phyloP scores from a whole-genome alignment of 2,329 filamentous ascomycete genomes.

The Penicillium sp. region DNA sequence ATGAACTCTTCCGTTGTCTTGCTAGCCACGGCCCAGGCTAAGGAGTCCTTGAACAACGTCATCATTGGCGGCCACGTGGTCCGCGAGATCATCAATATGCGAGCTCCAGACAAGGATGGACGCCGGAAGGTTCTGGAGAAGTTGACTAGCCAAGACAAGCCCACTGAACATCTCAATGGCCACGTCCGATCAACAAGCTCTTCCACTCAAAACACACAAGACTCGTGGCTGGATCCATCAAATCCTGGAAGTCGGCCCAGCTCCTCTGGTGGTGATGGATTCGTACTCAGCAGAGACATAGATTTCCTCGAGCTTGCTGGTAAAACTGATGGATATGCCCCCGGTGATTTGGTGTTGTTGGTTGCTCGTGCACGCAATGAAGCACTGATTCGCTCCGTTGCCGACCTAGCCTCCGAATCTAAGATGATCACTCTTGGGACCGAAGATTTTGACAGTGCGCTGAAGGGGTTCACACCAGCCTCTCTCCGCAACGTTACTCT shows the following conservation, averaged over 20 bases:
- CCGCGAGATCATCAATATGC: constrained; percentile 85
- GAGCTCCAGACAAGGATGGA: constrained; percentile 91
- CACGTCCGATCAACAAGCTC: constrained; percentile 44
- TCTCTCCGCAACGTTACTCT: constrained; percentile 93
- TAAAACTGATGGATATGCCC: constrained; percentile 97
- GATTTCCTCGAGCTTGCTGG: constrained; percentile 94
- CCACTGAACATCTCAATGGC: constrained; percentile 49
- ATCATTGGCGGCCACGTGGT: constrained; percentile 91
- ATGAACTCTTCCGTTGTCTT: constrained; percentile 81
- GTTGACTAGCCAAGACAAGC: constrained; percentile 63
- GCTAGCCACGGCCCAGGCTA: constrained; percentile 88
- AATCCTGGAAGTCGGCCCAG: constrained; percentile 60
- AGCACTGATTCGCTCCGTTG: constrained; percentile 83
- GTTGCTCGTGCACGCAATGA: constrained; percentile 89
- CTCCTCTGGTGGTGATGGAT: constrained; percentile 62
- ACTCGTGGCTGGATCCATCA: constrained; percentile 78
- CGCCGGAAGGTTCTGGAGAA: constrained; percentile 82
- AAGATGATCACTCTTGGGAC: constrained; percentile 69
- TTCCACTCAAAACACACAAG: constrained; percentile 60
- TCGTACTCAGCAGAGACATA: constrained; percentile 75
- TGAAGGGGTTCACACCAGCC: constrained; percentile 92
- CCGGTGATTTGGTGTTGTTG: constrained; percentile 85
- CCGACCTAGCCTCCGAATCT: constrained; percentile 56
- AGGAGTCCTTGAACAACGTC: constrained; percentile 89
- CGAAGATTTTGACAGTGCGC: constrained; percentile 80